Evolutionary conservation across 2,329 filamentous ascomycete genomes (phyloP).

Genomic region (Metarhizium album): DNA sequence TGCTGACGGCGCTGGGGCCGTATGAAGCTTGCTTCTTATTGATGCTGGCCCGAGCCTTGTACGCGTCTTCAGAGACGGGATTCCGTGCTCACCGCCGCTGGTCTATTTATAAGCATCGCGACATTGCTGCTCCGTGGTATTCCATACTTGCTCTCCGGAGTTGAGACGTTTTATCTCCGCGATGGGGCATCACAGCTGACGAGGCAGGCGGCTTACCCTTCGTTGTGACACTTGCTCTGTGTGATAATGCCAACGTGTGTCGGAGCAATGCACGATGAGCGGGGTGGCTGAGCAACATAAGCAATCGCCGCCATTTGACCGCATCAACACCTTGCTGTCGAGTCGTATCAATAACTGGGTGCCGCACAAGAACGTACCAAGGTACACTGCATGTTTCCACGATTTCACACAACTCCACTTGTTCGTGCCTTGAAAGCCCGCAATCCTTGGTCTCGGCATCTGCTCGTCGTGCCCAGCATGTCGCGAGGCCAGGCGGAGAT

Average conservation of each 20-base stretch:
- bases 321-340: too few relatives aligned
- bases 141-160: too few relatives aligned
- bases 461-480: background rate
- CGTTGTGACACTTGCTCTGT: too few relatives aligned
- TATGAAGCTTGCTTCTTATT: background rate
- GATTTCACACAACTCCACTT: too few relatives aligned
- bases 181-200: too few relatives aligned
- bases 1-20: background rate
- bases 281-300: too few relatives aligned
- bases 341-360: too few relatives aligned
- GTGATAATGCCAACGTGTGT: too few relatives aligned
- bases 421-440: too few relatives aligned
- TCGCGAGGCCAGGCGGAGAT: slow-evolving; percentile 4
- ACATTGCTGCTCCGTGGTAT: background rate
- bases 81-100: background rate
- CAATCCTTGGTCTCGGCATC: background rate
- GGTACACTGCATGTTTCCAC: too few relatives aligned
- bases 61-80: background rate
- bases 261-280: background rate
- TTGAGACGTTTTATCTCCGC: too few relatives aligned
- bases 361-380: background rate
- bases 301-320: background rate
- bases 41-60: background rate
- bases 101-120: background rate
- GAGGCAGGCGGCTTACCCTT: too few relatives aligned